Evolutionary conservation across 2,329 filamentous ascomycete genomes (phyloP).

Genomic region (Pseudocercospora macadamiae): DNA sequence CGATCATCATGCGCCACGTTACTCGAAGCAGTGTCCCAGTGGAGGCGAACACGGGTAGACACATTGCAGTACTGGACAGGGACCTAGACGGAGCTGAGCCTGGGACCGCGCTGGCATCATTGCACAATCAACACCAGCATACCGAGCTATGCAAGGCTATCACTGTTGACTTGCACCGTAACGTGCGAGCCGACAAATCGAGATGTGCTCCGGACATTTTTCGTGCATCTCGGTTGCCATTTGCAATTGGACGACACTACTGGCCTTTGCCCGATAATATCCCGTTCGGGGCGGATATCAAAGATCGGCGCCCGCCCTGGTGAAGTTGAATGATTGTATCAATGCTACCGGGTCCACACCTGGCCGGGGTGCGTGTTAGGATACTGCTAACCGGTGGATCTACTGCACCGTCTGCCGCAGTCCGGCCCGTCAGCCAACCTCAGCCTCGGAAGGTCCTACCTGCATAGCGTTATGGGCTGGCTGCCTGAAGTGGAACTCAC

Average conservation of each 20-base stretch:
- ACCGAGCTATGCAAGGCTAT: not conserved
- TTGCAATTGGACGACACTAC: slow-evolving; percentile 5
- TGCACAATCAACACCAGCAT: not conserved
- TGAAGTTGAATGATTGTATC: slow-evolving; percentile 4
- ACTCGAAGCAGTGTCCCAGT: not conserved
- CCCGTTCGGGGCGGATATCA: not conserved
- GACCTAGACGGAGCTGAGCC: not conserved
- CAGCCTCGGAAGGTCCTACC: slow-evolving; percentile 1
- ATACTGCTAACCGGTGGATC: not conserved
- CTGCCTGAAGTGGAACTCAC: slow-evolving; percentile 11
- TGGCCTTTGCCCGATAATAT: not conserved
- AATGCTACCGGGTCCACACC: slow-evolving; percentile 1
- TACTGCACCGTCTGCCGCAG: slow-evolving; percentile 5
- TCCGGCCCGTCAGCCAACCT: not conserved
- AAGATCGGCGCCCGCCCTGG: not conserved
- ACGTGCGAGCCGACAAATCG: not conserved
- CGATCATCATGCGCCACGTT: not conserved
- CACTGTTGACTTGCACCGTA: not conserved
- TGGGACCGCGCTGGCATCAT: not conserved
- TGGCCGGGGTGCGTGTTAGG: not conserved
- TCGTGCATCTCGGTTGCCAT: not conserved
- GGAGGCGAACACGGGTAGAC: not conserved
- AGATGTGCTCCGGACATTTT: slow-evolving; percentile 4
- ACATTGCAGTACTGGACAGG: not conserved
- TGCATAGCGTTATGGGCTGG: not conserved